phyloP scores from a whole-genome alignment of 176 grass and related monocot species.

The Cymbopogon citratus region DNA sequence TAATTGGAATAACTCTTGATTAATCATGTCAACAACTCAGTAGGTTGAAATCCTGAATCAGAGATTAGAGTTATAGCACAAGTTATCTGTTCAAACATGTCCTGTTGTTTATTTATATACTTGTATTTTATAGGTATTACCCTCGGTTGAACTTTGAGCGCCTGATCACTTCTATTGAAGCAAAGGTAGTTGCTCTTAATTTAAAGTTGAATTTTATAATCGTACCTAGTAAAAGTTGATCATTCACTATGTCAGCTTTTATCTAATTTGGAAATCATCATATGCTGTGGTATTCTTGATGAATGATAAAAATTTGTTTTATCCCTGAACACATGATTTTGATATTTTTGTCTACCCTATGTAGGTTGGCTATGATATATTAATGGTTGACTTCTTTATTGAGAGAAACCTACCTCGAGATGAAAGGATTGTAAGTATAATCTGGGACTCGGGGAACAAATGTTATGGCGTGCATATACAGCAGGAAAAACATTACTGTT shows the following conservation, averaged over 20 bases:
- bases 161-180: constrained; percentile 75
- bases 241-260: constrained; percentile 3
- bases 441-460: not conserved
- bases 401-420: constrained; percentile 57
- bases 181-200: constrained; percentile 48
- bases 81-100: constrained; percentile 8
- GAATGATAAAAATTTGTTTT: constrained; percentile 7
- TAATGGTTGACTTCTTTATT: constrained; percentile 92
- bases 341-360: constrained; percentile 31
- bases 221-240: not conserved
- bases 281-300: not conserved
- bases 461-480: constrained; percentile 2
- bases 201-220: not conserved
- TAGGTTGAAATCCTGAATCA: not conserved
- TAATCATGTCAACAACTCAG: not conserved
- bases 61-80: not conserved
- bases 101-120: not conserved
- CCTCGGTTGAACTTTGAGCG: constrained; percentile 66
- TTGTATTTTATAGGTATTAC: constrained; percentile 68
- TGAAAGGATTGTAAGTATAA: constrained; percentile 83
- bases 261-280: constrained; percentile 4
- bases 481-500: not conserved
- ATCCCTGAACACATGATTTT: not conserved
- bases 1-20: not conserved
- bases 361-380: constrained; percentile 84